phyloP scores from a whole-genome alignment of 768 basidiomycete species.

The Tricholoma saponaceum region DNA sequence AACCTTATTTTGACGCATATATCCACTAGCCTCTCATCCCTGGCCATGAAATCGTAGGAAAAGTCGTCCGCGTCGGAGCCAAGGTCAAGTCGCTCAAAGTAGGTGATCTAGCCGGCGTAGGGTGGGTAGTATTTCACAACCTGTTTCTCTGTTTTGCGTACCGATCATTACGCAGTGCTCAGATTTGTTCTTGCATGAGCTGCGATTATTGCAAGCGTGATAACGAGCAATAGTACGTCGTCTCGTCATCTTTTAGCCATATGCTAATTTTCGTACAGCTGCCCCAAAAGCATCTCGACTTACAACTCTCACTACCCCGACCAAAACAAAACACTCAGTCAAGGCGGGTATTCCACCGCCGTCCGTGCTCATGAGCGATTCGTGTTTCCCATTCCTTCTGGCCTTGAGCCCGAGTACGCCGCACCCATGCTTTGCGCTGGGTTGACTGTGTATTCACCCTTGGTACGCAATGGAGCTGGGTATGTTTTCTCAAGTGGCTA shows the following conservation, averaged over 20 bases:
- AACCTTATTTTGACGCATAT: not conserved
- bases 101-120: constrained; percentile 52
- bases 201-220: constrained; percentile 46
- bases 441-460: constrained; percentile 59
- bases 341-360: constrained; percentile 47
- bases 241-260: not conserved
- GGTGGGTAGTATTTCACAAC: constrained; percentile 13
- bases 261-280: constrained; percentile 23
- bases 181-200: constrained; percentile 40
- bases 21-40: constrained; percentile 29
- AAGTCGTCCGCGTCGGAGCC: constrained; percentile 47
- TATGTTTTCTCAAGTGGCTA: constrained; percentile 4
- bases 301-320: constrained; percentile 41
- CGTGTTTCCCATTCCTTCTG: constrained; percentile 56
- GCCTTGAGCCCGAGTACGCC: constrained; percentile 45
- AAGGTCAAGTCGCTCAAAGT: constrained; percentile 52
- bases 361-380: constrained; percentile 48
- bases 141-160: not conserved
- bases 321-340: constrained; percentile 22
- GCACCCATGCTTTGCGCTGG: constrained; percentile 67
- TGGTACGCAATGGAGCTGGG: constrained; percentile 46
- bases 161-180: constrained; percentile 31
- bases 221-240: constrained; percentile 48
- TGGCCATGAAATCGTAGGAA: constrained; percentile 56
- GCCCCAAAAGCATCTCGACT: constrained; percentile 35